Evolutionary conservation across 345 rosid species (phyloP).

Genomic region (Brassica rapa): DNA sequence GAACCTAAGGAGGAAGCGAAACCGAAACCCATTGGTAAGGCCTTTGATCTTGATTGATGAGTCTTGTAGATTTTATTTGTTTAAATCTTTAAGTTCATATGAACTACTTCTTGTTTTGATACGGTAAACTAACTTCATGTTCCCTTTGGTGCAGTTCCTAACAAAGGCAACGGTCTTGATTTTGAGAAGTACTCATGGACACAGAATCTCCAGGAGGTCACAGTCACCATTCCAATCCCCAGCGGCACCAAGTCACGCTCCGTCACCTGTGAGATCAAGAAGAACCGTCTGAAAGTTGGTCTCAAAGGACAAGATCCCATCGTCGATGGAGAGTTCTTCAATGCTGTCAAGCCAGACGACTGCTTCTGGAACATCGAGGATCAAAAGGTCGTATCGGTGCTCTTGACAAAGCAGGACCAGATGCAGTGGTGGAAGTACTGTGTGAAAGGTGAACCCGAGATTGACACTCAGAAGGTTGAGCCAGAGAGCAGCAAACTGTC

Average conservation of each 20-base stretch:
- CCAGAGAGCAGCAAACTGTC: conserved; percentile 82
- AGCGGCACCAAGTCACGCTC: conserved; percentile 72
- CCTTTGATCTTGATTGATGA: conserved; percentile 5
- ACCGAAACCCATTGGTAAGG: conserved; percentile 15
- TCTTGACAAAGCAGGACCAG: conserved; percentile 86
- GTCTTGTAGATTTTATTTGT: background rate
- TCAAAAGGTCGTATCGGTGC: conserved; percentile 45
- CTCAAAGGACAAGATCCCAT: conserved; percentile 82
- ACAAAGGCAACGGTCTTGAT: conserved; percentile 88
- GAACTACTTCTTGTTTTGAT: background rate
- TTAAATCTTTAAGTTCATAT: background rate
- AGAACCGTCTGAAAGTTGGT: conserved; percentile 80
- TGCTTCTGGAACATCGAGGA: conserved; percentile 88
- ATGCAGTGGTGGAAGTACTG: conserved; percentile 95
- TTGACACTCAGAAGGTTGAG: conserved; percentile 93
- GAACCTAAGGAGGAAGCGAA: conserved; percentile 27
- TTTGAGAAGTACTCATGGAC: conserved; percentile 88
- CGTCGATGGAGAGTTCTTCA: conserved; percentile 73
- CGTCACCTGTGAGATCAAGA: conserved; percentile 78
- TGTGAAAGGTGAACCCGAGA: conserved; percentile 80
- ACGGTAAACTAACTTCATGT: background rate
- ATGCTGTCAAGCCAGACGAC: conserved; percentile 74
- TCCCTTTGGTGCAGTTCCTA: conserved; percentile 58
- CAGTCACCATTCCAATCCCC: conserved; percentile 68
- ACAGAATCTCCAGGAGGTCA: conserved; percentile 85